These are phyloP conservation scores for Chrysanthemum makinoi DNA, from an alignment of 129 eudicot species.

Conservation along the genomic window DNA sequence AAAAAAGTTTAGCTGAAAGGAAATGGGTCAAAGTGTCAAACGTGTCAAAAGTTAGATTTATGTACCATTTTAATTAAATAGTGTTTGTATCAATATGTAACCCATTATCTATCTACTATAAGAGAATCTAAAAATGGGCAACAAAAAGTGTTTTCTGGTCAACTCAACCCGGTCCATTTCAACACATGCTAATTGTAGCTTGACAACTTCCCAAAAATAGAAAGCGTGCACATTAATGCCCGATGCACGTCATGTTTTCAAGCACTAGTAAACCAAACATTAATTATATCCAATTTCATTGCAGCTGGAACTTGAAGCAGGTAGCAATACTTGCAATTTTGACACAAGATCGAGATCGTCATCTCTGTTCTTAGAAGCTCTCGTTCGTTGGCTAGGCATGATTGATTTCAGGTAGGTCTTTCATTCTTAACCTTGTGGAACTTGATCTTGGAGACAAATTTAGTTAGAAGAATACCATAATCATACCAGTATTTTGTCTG, in stretches of 20 bases:
- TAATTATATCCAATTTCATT: background rate
- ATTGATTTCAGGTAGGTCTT: constrained; percentile 7
- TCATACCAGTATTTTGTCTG: constrained; percentile 32
- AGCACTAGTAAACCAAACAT: too few relatives aligned
- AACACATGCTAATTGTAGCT: constrained; percentile 27
- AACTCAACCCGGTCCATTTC: too few relatives aligned
- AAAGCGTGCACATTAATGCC: background rate
- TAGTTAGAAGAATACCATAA: constrained; percentile 32
- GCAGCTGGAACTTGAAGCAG: constrained; percentile 47
- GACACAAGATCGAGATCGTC: constrained; percentile 55
- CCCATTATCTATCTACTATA: too few relatives aligned
- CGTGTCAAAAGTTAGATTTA: too few relatives aligned
- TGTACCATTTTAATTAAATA: too few relatives aligned
- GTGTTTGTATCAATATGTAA: too few relatives aligned
- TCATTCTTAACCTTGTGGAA: constrained; percentile 1
- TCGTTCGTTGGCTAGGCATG: constrained; percentile 50
- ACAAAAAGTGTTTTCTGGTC: too few relatives aligned
- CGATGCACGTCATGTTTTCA: background rate
- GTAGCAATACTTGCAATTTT: constrained; percentile 50
- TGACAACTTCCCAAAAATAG: too few relatives aligned
- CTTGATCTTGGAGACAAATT: constrained; percentile 24
- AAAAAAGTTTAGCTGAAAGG: too few relatives aligned
- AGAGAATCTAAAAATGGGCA: too few relatives aligned
- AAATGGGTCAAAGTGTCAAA: too few relatives aligned
- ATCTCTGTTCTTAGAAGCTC: constrained; percentile 31